phyloP scores from a whole-genome alignment of 164 flowering plant species.

The Annona squamosa region DNA sequence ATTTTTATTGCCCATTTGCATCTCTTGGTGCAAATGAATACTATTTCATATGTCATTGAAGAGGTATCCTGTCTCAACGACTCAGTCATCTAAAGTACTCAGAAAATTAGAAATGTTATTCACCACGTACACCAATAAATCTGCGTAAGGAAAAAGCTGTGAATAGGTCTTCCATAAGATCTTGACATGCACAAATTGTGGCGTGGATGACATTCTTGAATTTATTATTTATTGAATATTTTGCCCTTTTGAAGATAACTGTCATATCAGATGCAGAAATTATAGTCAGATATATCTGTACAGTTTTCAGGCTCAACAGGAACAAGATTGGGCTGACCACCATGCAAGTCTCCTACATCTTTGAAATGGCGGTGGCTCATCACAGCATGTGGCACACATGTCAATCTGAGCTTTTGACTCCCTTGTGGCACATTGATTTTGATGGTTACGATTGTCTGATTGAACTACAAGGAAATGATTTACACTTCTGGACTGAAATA shows the following conservation, averaged over 20 bases:
- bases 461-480: not conserved
- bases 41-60: no score
- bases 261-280: constrained; percentile 10
- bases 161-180: not conserved
- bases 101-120: not conserved
- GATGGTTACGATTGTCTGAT: constrained; percentile 2
- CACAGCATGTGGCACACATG: not conserved
- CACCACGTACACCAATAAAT: not conserved
- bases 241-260: not conserved
- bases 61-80: no score
- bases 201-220: no score
- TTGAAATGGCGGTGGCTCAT: not conserved
- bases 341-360: not conserved
- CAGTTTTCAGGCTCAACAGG: constrained; percentile 14
- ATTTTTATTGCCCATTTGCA: no score
- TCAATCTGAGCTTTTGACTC: not conserved
- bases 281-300: constrained; percentile 13
- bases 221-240: no score
- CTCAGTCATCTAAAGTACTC: no score
- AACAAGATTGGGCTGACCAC: not conserved
- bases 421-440: no score
- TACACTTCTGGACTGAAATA: not conserved
- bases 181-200: not conserved
- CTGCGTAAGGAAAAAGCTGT: not conserved
- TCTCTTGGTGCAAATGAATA: no score